phyloP scores from a whole-genome alignment of 768 basidiomycete genomes.

The Leccinellum rugosiceps region DNA sequence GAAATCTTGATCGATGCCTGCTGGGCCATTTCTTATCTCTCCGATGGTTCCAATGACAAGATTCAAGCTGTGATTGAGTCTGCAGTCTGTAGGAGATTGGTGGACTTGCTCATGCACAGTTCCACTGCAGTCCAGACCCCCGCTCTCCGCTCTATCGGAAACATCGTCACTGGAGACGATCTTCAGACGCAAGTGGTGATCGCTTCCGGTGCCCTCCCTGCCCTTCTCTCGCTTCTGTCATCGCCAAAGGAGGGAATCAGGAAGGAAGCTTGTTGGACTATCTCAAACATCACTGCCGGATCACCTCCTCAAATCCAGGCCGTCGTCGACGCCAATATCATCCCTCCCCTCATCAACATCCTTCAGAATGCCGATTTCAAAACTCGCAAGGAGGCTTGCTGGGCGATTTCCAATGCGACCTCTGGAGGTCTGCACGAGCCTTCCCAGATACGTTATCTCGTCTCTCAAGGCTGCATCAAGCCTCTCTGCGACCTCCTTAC shows the following conservation, averaged over 20 bases:
- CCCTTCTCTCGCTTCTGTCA: slow-evolving; percentile 86
- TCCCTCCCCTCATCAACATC: slow-evolving; percentile 98
- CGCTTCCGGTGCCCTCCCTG: slow-evolving; percentile 94
- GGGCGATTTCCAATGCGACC: slow-evolving; percentile 99
- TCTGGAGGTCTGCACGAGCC: slow-evolving; percentile 97
- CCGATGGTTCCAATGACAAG: slow-evolving; percentile 98
- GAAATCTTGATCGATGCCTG: slow-evolving; percentile 99
- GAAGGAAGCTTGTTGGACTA: slow-evolving; percentile 99
- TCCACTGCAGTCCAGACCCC: slow-evolving; percentile 98
- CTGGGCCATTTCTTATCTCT: slow-evolving; percentile 99
- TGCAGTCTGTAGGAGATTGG: slow-evolving; percentile 94
- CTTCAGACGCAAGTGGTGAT: slow-evolving; percentile 99
- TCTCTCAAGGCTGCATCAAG: slow-evolving; percentile 97
- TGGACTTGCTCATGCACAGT: slow-evolving; percentile 93
- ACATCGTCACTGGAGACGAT: slow-evolving; percentile 99
- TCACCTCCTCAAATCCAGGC: slow-evolving; percentile 96
- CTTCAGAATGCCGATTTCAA: slow-evolving; percentile 98
- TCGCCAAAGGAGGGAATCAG: slow-evolving; percentile 98
- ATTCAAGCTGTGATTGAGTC: slow-evolving; percentile 99
- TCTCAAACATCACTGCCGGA: slow-evolving; percentile 97
- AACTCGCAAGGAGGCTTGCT: slow-evolving; percentile 99
- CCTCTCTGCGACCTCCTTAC: slow-evolving; percentile 94
- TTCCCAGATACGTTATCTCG: slow-evolving; percentile 95
- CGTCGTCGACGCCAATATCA: slow-evolving; percentile 96
- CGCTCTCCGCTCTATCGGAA: slow-evolving; percentile 96